Evolutionary conservation across 2,329 filamentous ascomycete genomes (phyloP).

Genomic region (Pseudogymnoascus sp.): DNA sequence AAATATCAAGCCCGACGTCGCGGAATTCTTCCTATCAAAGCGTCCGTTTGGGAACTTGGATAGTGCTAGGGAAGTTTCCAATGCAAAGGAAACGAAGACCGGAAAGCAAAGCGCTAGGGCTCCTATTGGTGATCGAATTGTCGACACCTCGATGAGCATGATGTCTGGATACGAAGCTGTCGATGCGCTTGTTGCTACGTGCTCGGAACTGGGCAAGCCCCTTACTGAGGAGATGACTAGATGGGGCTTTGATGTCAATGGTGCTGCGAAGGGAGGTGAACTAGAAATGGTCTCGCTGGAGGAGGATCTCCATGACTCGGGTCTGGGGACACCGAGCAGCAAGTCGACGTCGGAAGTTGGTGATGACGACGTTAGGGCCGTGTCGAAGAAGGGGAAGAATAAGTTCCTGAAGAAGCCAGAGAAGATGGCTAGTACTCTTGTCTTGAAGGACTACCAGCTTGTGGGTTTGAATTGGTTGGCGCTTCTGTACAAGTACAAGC

Average conservation of each 20-base stretch:
- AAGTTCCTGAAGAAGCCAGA: conserved; percentile 52
- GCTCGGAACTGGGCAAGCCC: conserved; percentile 65
- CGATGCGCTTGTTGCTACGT: conserved; percentile 71
- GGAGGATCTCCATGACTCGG: conserved; percentile 51
- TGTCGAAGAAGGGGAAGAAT: conserved; percentile 21
- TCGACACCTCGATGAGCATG: conserved; percentile 65
- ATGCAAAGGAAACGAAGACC: conserved; percentile 41
- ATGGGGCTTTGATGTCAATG: conserved; percentile 63
- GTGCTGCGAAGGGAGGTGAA: conserved; percentile 52
- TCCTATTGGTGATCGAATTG: conserved; percentile 59
- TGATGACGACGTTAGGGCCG: conserved; percentile 35
- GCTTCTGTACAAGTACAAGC: conserved; percentile 68
- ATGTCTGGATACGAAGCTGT: conserved; percentile 75
- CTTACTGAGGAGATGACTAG: conserved; percentile 57
- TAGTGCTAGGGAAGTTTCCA: conserved; percentile 59
- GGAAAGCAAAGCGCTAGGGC: conserved; percentile 42
- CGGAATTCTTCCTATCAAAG: conserved; percentile 62
- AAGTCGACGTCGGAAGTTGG: conserved; percentile 37
- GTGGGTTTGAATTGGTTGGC: conserved; percentile 94
- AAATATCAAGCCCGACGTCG: conserved; percentile 62
- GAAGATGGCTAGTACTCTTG: conserved; percentile 68
- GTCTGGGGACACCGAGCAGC: conserved; percentile 57
- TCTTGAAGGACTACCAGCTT: conserved; percentile 88
- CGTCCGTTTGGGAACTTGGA: conserved; percentile 67
- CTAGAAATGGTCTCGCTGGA: conserved; percentile 52